Evolutionary conservation across 139 green algal genomes (phyloP).

Genomic region (Penium margaritaceum): DNA sequence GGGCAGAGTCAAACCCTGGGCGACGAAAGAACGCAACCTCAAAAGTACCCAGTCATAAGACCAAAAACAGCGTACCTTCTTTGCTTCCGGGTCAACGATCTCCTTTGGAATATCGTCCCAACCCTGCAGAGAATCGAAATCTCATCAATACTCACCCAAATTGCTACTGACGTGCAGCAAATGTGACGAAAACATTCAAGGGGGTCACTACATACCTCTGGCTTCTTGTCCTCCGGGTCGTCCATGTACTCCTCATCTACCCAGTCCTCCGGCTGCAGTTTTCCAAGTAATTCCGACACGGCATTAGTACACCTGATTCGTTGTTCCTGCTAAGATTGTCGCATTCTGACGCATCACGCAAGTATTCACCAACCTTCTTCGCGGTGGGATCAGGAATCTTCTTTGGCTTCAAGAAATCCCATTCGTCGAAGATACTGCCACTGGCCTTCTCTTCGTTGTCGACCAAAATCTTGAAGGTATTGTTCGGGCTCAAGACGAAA

Average conservation of each 20-base stretch:
- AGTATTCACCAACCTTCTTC: slow-evolving; percentile 54
- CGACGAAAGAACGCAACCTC: neutral
- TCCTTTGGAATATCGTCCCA: slow-evolving; percentile 47
- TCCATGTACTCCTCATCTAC: slow-evolving; percentile 60
- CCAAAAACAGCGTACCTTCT: slow-evolving; percentile 30
- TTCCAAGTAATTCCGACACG: too few species aligned
- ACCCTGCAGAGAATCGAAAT: slow-evolving; percentile 35
- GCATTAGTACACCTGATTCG: too few species aligned
- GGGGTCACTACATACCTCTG: slow-evolving; percentile 25
- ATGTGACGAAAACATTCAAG: too few species aligned
- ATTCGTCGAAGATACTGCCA: slow-evolving; percentile 68
- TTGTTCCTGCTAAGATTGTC: too few species aligned
- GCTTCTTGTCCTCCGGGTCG: slow-evolving; percentile 68
- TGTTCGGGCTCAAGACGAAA: slow-evolving; percentile 50
- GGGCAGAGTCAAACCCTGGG: too few species aligned
- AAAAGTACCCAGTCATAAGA: neutral
- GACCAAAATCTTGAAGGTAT: slow-evolving; percentile 65
- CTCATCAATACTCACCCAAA: too few species aligned
- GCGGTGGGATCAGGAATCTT: slow-evolving; percentile 78
- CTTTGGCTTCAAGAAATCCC: slow-evolving; percentile 68
- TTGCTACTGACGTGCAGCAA: neutral
- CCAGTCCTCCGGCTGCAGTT: slow-evolving; percentile 74
- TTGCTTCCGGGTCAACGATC: slow-evolving; percentile 46
- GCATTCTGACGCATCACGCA: too few species aligned
- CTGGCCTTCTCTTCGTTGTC: slow-evolving; percentile 61